These are phyloP conservation scores for Trichomonas gallinae DNA, from an alignment of 208 protist genomes.

Conservation along the genomic window DNA sequence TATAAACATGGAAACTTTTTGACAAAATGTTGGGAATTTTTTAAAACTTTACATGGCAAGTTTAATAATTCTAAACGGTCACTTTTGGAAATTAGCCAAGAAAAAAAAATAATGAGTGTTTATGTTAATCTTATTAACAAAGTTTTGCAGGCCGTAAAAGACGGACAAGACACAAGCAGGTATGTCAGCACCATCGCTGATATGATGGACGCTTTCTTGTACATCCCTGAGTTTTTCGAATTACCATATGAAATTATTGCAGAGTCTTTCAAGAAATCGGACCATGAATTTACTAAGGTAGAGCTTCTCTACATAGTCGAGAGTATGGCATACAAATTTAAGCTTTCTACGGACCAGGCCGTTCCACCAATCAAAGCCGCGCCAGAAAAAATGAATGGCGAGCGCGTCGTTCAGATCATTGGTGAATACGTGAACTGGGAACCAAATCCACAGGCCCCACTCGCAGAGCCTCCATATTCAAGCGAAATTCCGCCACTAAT, in stretches of 20 bases:
- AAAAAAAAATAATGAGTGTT: neutral
- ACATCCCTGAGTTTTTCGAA: neutral
- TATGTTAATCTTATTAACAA: neutral
- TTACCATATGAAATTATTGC: neutral
- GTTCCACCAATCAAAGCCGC: neutral
- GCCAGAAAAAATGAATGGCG: neutral
- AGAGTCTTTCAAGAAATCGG: neutral
- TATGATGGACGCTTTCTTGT: neutral
- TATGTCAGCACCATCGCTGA: neutral
- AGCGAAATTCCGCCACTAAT: neutral
- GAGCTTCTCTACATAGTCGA: neutral
- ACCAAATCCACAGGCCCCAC: neutral
- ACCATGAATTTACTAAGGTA: neutral
- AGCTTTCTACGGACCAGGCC: neutral
- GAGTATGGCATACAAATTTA: neutral
- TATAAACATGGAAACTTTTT: too few relatives aligned
- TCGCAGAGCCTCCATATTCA: neutral
- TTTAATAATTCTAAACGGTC: too few relatives aligned
- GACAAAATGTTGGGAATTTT: too few relatives aligned
- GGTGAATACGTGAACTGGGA: neutral
- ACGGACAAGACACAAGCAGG: neutral
- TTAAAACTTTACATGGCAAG: too few relatives aligned
- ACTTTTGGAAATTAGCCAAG: neutral
- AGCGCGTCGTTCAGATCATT: neutral
- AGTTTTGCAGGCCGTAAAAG: neutral